These are phyloP conservation scores for Ophiocordyceps australis DNA, from an alignment of 2,329 filamentous ascomycete genomes.

Conservation along the genomic window DNA sequence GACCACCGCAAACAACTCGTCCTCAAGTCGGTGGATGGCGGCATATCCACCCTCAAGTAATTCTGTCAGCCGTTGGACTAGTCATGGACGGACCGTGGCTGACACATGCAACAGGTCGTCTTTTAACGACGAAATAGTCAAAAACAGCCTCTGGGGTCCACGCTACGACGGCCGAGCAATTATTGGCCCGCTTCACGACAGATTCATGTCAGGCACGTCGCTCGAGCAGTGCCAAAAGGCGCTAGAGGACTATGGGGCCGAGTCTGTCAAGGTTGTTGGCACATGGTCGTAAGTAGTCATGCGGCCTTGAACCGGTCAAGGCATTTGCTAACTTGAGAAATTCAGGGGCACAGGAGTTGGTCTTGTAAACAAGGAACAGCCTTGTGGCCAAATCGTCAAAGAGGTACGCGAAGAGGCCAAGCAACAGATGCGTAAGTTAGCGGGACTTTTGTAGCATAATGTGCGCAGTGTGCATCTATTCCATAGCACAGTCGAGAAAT, in stretches of 20 bases:
- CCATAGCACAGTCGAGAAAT: too few relatives aligned
- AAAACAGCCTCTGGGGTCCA: constrained; percentile 18
- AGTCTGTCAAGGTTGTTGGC: constrained; percentile 12
- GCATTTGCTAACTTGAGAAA: too few relatives aligned
- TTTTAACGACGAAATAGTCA: constrained; percentile 22
- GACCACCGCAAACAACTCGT: constrained; percentile 20
- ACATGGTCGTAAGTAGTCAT: constrained; percentile 20
- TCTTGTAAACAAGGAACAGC: constrained; percentile 19
- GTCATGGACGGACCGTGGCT: neutral
- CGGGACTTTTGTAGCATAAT: constrained; percentile 4
- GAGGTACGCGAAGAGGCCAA: constrained; percentile 19
- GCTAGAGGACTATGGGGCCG: constrained; percentile 17
- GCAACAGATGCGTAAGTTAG: constrained; percentile 12
- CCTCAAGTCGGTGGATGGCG: constrained; percentile 23
- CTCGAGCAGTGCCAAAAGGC: constrained; percentile 21
- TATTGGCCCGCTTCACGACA: constrained; percentile 17
- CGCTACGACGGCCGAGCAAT: constrained; percentile 26
- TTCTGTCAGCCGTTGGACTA: neutral
- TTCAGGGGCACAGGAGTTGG: constrained; percentile 23
- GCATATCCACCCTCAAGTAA: constrained; percentile 24
- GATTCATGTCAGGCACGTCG: constrained; percentile 18
- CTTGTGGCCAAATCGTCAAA: constrained; percentile 23
- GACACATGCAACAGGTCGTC: constrained; percentile 10
- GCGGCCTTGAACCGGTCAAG: too few relatives aligned
- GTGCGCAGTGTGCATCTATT: too few relatives aligned